Evolutionary conservation across 495 filamentous ascomycete species (phyloP).

Genomic region (Lasiosphaeriaceae sp.): DNA sequence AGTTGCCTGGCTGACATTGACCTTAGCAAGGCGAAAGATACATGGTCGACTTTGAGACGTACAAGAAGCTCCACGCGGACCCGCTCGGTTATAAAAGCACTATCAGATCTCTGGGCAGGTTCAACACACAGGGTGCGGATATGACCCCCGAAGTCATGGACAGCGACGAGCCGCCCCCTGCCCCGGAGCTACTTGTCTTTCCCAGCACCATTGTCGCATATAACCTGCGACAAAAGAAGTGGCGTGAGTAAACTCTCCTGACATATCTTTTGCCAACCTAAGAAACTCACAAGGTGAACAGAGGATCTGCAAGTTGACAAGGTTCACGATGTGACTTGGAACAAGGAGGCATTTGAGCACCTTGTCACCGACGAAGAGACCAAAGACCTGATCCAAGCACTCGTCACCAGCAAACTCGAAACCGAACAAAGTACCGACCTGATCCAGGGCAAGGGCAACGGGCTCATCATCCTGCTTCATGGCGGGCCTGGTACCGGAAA

Average conservation of each 20-base stretch:
- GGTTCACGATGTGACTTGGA: conserved; percentile 40
- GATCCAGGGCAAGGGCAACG: conserved; percentile 48
- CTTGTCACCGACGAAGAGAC: conserved; percentile 46
- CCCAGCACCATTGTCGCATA: neutral
- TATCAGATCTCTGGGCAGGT: neutral
- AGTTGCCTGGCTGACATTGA: too few species aligned
- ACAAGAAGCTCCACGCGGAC: neutral
- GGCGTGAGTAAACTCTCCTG: neutral
- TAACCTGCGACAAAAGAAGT: conserved; percentile 3
- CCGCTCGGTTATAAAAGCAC: neutral
- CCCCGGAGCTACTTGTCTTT: neutral
- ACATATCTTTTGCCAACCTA: neutral
- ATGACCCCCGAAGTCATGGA: neutral
- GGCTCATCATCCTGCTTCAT: conserved; percentile 26
- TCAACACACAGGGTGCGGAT: neutral
- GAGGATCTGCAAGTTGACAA: conserved; percentile 16
- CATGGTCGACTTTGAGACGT: neutral
- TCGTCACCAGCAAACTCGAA: conserved; percentile 34
- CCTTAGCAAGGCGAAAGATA: neutral
- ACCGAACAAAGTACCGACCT: conserved; percentile 34
- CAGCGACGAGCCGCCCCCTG: neutral
- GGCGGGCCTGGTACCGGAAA: conserved; percentile 52
- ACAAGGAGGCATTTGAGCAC: conserved; percentile 47
- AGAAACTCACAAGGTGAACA: neutral
- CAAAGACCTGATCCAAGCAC: conserved; percentile 48